Evolutionary conservation across 225 moss, liverwort and hornwort species (phyloP).

Genomic region (Pseudisothecium myosuroides): DNA sequence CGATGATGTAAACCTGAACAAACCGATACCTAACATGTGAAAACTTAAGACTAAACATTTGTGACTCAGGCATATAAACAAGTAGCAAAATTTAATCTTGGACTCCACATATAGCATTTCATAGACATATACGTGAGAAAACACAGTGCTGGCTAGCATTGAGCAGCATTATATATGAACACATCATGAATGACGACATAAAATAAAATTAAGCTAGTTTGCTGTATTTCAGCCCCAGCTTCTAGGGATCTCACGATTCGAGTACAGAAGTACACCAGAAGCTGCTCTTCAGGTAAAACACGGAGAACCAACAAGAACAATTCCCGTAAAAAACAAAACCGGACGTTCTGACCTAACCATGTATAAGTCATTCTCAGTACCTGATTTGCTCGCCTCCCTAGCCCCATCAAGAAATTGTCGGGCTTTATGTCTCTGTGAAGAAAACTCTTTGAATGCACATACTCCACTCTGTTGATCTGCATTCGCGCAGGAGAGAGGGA

Average conservation of each 20-base stretch:
- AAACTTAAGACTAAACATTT: neutral
- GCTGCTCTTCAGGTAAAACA: neutral
- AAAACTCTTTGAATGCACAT: constrained; percentile 36
- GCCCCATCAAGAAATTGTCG: constrained; percentile 50
- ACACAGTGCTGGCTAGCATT: neutral
- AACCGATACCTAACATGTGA: neutral
- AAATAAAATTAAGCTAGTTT: neutral
- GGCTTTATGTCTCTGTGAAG: constrained; percentile 48
- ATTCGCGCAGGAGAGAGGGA: neutral
- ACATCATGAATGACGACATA: neutral
- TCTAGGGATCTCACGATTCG: neutral
- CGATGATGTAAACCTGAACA: constrained; percentile 36
- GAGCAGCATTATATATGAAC: neutral
- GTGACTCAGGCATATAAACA: neutral
- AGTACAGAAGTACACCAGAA: neutral
- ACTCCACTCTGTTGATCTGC: constrained; percentile 46
- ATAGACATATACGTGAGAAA: neutral
- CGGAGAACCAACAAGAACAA: neutral
- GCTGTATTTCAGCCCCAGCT: neutral
- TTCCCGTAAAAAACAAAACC: neutral
- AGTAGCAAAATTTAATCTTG: neutral
- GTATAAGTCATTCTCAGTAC: neutral
- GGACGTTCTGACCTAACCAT: neutral
- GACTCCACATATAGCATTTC: neutral
- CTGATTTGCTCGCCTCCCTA: constrained; percentile 32